Evolutionary conservation across 805 yeast genomes (phyloP), one percentile per base, ranked within the genome.

Genomic region (Priceomyces fermenticarens): DNA sequence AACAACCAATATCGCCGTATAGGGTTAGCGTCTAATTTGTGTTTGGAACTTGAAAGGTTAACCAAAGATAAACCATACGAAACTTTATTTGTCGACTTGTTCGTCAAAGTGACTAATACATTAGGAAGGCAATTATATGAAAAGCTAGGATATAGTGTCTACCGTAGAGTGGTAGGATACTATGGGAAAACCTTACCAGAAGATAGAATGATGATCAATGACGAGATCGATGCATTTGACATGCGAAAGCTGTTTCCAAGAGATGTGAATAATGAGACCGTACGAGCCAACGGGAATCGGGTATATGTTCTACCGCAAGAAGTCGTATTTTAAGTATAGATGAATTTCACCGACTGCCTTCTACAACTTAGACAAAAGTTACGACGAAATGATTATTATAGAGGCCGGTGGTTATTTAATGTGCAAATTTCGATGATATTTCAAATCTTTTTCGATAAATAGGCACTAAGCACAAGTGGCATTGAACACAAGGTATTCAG

Each of bases 51-150:
- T 32, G 89, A 85, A 52, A 74, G 78, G 32, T 75, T 83, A 35
- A 86, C 95, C 0, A 73, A 78, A n/a, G 75, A 70, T n/a, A 65
- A 73, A 17, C 91, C 95, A 0, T 83, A 86, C 52, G 73, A 85
- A 49, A 84, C 90, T 4, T 81, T 86, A 49, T 93, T 91, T 59
- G 78, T 90, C 49, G 99, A 93, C 56, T 73, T 93, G 35, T 93
- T 89, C 62, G 99, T 93, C 32, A 84, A 89, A 51, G 88, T 93
- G 30, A 85, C 89, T 30, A 93, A 93, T 57, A 58, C 60, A 3
- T 66, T 89, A 41, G 99, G 97, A 0, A 77, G 88, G 1, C 81
- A 78, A 37, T 65, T 93, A 54, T 93, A 93, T 59, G 91, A 88
- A 56, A 84, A 85, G 51, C 60, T 93, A 41, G 98, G 97, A 0